Evolutionary conservation across 108 stramenopile species (phyloP).

Genomic region (Nitzschia sp.): DNA sequence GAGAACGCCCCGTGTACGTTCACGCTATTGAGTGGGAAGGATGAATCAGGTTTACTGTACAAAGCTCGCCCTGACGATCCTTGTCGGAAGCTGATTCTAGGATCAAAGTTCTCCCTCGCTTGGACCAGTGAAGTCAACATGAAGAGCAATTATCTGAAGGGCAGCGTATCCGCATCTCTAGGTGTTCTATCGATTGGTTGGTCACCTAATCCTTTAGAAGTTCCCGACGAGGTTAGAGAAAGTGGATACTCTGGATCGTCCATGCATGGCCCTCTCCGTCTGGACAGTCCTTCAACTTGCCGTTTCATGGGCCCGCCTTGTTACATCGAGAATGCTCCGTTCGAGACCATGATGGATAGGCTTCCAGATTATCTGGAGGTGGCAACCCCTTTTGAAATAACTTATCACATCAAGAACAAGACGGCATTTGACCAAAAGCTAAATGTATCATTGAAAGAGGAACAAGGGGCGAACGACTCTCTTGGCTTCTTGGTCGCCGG

Average conservation of each 20-base stretch:
- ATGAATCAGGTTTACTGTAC: constrained; percentile 27
- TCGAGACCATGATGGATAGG: constrained; percentile 45
- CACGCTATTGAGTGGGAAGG: constrained; percentile 15
- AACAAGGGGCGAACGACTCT: constrained; percentile 3
- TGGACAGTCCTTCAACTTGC: constrained; percentile 38
- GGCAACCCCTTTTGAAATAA: constrained; percentile 63
- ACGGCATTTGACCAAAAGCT: constrained; percentile 64
- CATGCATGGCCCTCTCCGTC: constrained; percentile 67
- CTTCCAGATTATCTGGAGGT: constrained; percentile 53
- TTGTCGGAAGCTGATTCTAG: constrained; percentile 21
- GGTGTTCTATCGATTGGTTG: constrained; percentile 68
- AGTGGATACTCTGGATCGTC: not conserved
- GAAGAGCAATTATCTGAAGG: constrained; percentile 26
- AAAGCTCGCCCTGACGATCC: constrained; percentile 18
- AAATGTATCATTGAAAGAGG: constrained; percentile 38
- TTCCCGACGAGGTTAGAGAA: constrained; percentile 18
- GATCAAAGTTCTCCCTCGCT: constrained; percentile 55
- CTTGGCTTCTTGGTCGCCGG: constrained; percentile 57
- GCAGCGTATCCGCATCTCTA: constrained; percentile 37
- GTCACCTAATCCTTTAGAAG: constrained; percentile 50
- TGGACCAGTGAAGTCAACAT: constrained; percentile 41
- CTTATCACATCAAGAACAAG: constrained; percentile 61
- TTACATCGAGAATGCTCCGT: constrained; percentile 67
- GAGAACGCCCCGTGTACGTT: constrained; percentile 10
- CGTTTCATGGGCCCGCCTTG: constrained; percentile 67